phyloP scores from a whole-genome alignment of 1,284 basidiomycete genomes.

The Ceratobasidium sp. region DNA sequence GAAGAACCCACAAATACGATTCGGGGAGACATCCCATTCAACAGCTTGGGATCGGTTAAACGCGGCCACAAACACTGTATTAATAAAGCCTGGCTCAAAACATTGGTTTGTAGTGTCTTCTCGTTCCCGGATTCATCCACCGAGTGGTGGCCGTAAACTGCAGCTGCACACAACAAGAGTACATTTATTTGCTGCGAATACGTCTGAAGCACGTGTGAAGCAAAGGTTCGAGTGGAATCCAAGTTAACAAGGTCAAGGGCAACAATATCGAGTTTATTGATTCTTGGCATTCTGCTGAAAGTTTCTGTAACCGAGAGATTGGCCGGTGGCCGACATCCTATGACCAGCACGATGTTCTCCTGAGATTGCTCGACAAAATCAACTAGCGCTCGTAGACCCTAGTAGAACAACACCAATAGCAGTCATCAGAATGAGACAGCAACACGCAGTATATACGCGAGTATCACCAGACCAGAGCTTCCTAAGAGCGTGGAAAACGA shows the following conservation, averaged over 20 bases:
- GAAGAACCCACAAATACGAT: conserved; percentile 48
- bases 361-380: conserved; percentile 30
- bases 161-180: conserved; percentile 33
- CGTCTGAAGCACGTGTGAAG: conserved; percentile 21
- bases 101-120: conserved; percentile 49
- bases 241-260: conserved; percentile 22
- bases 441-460: not conserved
- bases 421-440: not conserved
- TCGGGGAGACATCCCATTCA: conserved; percentile 22
- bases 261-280: conserved; percentile 37
- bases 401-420: not conserved
- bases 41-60: conserved; percentile 29
- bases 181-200: conserved; percentile 33
- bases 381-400: conserved; percentile 33
- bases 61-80: conserved; percentile 41
- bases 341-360: conserved; percentile 27
- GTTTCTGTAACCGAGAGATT: conserved; percentile 12
- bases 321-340: conserved; percentile 25
- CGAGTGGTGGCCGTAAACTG: not conserved
- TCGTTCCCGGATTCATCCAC: conserved; percentile 45
- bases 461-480: conserved; percentile 37
- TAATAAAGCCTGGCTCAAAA: conserved; percentile 49
- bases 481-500: not conserved
- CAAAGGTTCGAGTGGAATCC: conserved; percentile 33
- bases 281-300: not conserved